Evolutionary conservation across 164 flowering plant species (phyloP), one percentile per base, ranked within the genome.

Genomic region (Amborella trichopoda): DNA sequence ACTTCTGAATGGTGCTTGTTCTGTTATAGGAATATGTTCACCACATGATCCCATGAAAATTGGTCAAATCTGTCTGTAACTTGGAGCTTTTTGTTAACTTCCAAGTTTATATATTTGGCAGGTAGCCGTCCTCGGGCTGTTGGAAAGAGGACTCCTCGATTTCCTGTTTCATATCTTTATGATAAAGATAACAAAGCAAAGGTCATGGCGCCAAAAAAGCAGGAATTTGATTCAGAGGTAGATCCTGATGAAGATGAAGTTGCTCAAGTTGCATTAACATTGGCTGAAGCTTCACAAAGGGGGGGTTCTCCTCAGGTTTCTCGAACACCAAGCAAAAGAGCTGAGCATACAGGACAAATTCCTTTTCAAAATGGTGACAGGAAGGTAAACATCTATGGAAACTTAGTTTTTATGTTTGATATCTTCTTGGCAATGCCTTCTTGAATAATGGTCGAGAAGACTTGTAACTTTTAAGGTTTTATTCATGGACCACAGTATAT

Each of bases 121-220:
- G 95, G 89, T 60, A 70, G 52, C 61, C 77, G 73, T 36, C 83
- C 81, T 48, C 88, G 78, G 60, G 90, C 73, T 48, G 91, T 85
- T 52, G 88, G 95, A 18, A 93, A 93, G 70, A 70, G 99, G 58
- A 93, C 99, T 8, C 99, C 99, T 27, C 83, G 99, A 9, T 52
- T 82, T 58, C 94, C 96, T 45, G 78, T 93, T 55, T 72, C 74
- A 46, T 62, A 66, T 57, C 49, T 74, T 4, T 45, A 57, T 54
- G 77, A 55, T 49, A 79, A 61, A 58, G 69, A 57, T 44, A 60
- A 57, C 13, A 43, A 46, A 27, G 83, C 56, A 43, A 54, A 47
- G 48, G 53, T 40, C 62, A 23, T 34, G 48, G 62, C 72, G 16
- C 63, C 74, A 23, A 54, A 46, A 17, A 73, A 68, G 53, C 66